These are phyloP conservation scores for Blastobotrys arbuscula DNA, from an alignment of 1,139 yeast species.

Conservation along the genomic window DNA sequence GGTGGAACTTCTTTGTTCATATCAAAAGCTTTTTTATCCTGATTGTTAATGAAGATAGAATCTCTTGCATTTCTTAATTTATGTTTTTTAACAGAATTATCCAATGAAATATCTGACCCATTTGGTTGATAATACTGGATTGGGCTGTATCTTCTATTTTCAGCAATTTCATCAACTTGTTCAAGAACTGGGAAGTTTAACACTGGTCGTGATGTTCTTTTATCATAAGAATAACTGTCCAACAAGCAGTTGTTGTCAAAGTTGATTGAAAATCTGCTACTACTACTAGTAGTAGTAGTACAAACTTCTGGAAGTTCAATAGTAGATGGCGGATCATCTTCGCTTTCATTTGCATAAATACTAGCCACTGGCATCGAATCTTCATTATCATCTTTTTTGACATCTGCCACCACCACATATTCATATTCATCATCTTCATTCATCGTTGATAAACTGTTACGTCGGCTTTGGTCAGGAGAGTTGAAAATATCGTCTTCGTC, in stretches of 20 bases:
- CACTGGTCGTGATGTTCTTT: neutral
- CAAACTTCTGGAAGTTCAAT: neutral
- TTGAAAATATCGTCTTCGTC: neutral
- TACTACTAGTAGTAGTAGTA: neutral
- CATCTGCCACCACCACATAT: neutral
- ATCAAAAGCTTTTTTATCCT: neutral
- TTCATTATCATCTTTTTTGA: neutral
- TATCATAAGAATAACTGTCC: neutral
- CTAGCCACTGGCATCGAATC: neutral
- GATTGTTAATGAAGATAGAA: slow-evolving; percentile 1
- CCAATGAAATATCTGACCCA: neutral
- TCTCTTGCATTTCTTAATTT: slow-evolving; percentile 4
- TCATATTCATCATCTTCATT: neutral
- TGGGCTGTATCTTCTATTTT: neutral
- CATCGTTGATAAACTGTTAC: neutral
- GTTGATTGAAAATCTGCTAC: neutral
- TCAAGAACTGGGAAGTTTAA: neutral
- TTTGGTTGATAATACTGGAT: neutral
- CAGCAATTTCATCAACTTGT: neutral
- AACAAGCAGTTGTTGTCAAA: neutral
- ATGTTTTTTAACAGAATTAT: neutral
- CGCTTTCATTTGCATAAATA: neutral
- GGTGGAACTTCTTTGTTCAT: slow-evolving; percentile 1
- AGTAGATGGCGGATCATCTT: neutral
- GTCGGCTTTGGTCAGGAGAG: neutral